Evolutionary conservation across 129 eudicot species (phyloP).

Genomic region (Artemisia tridentata): DNA sequence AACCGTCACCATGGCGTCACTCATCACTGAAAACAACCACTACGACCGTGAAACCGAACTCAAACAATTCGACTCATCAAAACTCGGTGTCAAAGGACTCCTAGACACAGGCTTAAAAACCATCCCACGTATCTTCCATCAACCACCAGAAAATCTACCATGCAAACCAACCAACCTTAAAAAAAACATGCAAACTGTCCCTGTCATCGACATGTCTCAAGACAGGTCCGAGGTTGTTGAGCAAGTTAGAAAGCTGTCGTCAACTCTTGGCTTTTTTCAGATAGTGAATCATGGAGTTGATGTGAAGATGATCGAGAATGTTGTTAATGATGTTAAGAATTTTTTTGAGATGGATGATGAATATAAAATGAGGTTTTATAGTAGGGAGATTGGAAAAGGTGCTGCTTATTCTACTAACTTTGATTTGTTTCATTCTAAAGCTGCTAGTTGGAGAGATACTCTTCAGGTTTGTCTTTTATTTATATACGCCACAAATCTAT

Average conservation of each 20-base stretch:
- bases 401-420: slow-evolving; percentile 50
- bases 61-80: slow-evolving; percentile 62
- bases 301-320: background rate
- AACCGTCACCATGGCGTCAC: slow-evolving; percentile 15
- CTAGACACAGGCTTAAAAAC: slow-evolving; percentile 57
- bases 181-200: slow-evolving; percentile 14
- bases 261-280: slow-evolving; percentile 58
- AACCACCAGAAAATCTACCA: slow-evolving; percentile 49
- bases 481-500: no score
- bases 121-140: slow-evolving; percentile 64
- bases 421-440: slow-evolving; percentile 48
- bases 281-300: slow-evolving; percentile 47
- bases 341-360: slow-evolving; percentile 43
- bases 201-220: slow-evolving; percentile 47
- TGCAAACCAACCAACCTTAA: slow-evolving; percentile 7
- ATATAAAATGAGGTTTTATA: slow-evolving; percentile 36
- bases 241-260: slow-evolving; percentile 34
- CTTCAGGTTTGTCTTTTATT: slow-evolving; percentile 26
- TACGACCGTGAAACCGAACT: slow-evolving; percentile 48
- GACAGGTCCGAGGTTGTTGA: slow-evolving; percentile 35
- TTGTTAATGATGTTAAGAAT: slow-evolving; percentile 26
- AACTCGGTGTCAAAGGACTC: slow-evolving; percentile 65
- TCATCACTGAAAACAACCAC: background rate
- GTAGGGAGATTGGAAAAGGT: slow-evolving; percentile 37
- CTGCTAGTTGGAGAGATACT: slow-evolving; percentile 63